Percentiles rank a stretch among this genome's conserved stretches.
Evolutionary conservation across 129 eudicot genomes (phyloP).

Genomic region (Daucus carota): DH1_v3.0 NC_030388.2:25203001-25203500

Average conservation of each 20-base stretch:
- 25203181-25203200: background rate
- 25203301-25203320: conserved; percentile 84
- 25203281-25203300: conserved; percentile 99
- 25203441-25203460: conserved; percentile 94
- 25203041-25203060: background rate
- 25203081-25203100: background rate
- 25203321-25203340: conserved; percentile 84
- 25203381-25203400: conserved; percentile 80
- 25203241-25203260: background rate
- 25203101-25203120: background rate
- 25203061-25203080: background rate
- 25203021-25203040: background rate
- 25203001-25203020: no score
- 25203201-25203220: background rate
- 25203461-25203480: conserved; percentile 99
- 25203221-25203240: background rate
- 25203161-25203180: background rate
- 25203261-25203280: conserved; percentile 82
- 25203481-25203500: conserved; percentile 97
- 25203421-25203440: conserved; percentile 73
- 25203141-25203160: background rate
- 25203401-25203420: conserved; percentile 98
- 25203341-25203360: conserved; percentile 93
- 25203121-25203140: background rate
- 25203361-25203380: conserved; percentile 95